A percentile compares a stretch with the other conserved stretches of the same genome.
phyloP scores from a whole-genome alignment of 192 early-diverging fungal genomes.

The Dissophora globulifera region DNA sequence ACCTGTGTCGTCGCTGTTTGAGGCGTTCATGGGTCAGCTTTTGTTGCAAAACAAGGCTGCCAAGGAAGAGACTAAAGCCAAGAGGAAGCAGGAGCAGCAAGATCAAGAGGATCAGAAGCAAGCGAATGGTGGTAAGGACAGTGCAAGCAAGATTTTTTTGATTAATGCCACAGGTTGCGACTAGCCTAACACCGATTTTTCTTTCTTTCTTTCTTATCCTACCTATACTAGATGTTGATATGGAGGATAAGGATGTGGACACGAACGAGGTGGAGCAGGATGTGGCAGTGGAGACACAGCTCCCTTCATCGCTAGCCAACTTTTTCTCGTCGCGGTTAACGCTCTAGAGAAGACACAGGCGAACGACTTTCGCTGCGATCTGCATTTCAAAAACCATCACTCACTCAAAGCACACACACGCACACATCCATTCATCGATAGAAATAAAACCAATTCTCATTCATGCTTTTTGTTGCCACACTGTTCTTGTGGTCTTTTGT shows the following conservation, averaged over 20 bases:
- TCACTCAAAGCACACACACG: too few species aligned
- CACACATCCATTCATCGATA: too few species aligned
- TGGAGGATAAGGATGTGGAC: slow-evolving; percentile 12
- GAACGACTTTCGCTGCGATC: too few species aligned
- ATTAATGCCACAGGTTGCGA: too few species aligned
- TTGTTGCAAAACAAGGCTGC: slow-evolving; percentile 34
- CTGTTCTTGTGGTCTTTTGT: too few species aligned
- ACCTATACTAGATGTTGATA: slow-evolving; percentile 20
- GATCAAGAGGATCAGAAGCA: slow-evolving; percentile 16
- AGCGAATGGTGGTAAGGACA: not conserved
- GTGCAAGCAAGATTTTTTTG: too few species aligned
- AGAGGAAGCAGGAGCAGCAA: slow-evolving; percentile 27
- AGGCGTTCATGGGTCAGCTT: slow-evolving; percentile 60
- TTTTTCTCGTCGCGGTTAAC: slow-evolving; percentile 47
- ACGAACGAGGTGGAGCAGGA: slow-evolving; percentile 5
- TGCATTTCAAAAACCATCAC: too few species aligned
- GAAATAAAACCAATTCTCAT: not conserved
- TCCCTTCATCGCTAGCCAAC: slow-evolving; percentile 30
- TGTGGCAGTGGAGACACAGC: slow-evolving; percentile 3
- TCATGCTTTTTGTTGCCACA: too few species aligned
- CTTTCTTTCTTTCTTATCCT: not conserved
- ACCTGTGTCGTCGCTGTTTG: slow-evolving; percentile 59
- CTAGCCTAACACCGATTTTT: slow-evolving; percentile 1
- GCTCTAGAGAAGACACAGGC: too few species aligned
- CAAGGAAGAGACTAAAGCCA: slow-evolving; percentile 34